These are phyloP conservation scores for Xerocomus amazonicus DNA, from an alignment of 1,284 basidiomycete genomes.

Conservation along the genomic window DNA sequence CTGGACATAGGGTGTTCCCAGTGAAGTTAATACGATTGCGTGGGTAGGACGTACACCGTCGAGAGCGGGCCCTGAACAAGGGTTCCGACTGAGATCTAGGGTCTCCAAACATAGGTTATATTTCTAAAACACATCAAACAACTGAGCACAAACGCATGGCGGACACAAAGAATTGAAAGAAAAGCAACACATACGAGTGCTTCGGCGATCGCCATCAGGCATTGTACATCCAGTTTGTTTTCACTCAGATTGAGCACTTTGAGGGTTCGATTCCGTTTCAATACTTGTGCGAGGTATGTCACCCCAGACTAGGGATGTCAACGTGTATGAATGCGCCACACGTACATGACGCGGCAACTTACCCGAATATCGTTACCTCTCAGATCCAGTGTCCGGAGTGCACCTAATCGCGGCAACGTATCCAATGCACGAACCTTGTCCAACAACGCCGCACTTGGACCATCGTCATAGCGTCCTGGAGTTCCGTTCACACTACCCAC, in stretches of 20 bases:
- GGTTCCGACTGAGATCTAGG: slow-evolving; percentile 89
- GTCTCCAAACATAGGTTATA: slow-evolving; percentile 94
- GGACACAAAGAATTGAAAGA: not conserved
- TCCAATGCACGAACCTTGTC: slow-evolving; percentile 84
- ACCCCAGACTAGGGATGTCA: slow-evolving; percentile 57
- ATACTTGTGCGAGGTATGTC: slow-evolving; percentile 87
- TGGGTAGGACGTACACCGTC: slow-evolving; percentile 65
- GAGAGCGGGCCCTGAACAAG: slow-evolving; percentile 82
- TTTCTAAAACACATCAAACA: slow-evolving; percentile 53
- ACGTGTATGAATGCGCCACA: too few relatives aligned
- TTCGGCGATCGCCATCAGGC: slow-evolving; percentile 82
- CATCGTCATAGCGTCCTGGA: slow-evolving; percentile 37
- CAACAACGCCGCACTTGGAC: slow-evolving; percentile 69
- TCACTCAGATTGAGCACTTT: slow-evolving; percentile 93
- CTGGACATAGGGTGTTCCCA: slow-evolving; percentile 35
- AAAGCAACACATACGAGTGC: slow-evolving; percentile 61
- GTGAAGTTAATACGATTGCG: too few relatives aligned
- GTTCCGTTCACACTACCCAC: slow-evolving; percentile 16
- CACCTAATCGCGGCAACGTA: slow-evolving; percentile 79
- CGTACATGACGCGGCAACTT: slow-evolving; percentile 29
- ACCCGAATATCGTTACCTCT: slow-evolving; percentile 89
- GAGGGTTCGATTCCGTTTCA: slow-evolving; percentile 93
- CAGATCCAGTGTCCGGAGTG: slow-evolving; percentile 85
- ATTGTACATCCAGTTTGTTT: slow-evolving; percentile 85
- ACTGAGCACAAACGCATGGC: not conserved